Conservation (phyloP, 805 yeast species). For the Metschnikowia reukaufii region DNA sequence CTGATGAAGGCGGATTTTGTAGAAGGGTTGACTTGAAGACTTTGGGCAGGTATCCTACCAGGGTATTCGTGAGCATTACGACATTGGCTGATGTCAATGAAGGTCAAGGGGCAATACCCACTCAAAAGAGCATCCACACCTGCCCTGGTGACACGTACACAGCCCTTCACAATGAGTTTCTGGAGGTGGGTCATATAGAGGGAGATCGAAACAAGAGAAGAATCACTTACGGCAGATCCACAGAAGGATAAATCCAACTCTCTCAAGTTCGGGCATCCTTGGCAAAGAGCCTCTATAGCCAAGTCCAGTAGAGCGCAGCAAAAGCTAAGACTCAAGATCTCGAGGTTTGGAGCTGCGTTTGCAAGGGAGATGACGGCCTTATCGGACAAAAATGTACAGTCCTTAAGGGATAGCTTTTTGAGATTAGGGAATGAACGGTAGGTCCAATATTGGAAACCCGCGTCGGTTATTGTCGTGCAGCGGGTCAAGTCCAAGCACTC, state of each 20-base stretch:
- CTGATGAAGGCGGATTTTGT: constrained; percentile 60
- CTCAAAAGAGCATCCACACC: constrained; percentile 69
- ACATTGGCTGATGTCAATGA: constrained; percentile 68
- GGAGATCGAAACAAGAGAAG: constrained; percentile 60
- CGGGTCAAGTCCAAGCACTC: constrained; percentile 63
- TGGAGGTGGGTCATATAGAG: constrained; percentile 51
- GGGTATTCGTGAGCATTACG: constrained; percentile 64
- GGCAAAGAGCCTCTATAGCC: constrained; percentile 62
- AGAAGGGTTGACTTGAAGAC: constrained; percentile 49
- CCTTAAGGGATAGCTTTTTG: constrained; percentile 55
- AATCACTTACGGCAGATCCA: constrained; percentile 78
- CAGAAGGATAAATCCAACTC: constrained; percentile 66
- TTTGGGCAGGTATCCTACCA: constrained; percentile 58
- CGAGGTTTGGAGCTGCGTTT: constrained; percentile 57
- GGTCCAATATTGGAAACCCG: constrained; percentile 69
- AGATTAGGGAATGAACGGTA: constrained; percentile 54
- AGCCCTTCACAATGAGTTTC: constrained; percentile 58
- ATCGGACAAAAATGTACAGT: constrained; percentile 74
- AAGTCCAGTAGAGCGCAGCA: constrained; percentile 75
- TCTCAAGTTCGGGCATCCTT: constrained; percentile 60
- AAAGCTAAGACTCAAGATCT: constrained; percentile 61
- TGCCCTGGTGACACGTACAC: constrained; percentile 73
- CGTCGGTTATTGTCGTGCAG: constrained; percentile 76
- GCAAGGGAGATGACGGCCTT: constrained; percentile 61
- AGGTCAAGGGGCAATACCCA: constrained; percentile 51